Conservation (phyloP, 129 eudicot genomes). For the Lonicera japonica region DNA sequence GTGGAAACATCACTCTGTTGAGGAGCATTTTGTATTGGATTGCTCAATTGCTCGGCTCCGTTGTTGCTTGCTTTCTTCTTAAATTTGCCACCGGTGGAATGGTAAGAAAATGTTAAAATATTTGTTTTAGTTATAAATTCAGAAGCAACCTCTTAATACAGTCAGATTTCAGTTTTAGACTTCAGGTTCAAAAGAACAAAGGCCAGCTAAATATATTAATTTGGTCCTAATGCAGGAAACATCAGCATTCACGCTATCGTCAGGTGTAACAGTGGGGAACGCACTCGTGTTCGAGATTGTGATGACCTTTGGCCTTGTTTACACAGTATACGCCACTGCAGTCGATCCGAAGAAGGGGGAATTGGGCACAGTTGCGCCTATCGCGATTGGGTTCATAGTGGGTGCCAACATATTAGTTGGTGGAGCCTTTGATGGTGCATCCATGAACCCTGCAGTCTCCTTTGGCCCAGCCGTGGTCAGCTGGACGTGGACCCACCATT, state of each 20-base stretch:
- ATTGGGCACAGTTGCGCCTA: conserved; percentile 57
- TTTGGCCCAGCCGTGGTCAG: conserved; percentile 81
- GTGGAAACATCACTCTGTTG: conserved; percentile 58
- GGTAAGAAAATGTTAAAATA: conserved; percentile 26
- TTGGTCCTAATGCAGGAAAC: conserved; percentile 48
- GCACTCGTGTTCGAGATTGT: conserved; percentile 67
- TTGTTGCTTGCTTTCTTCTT: conserved; percentile 70
- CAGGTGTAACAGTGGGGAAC: conserved; percentile 48
- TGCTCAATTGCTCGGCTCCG: conserved; percentile 53
- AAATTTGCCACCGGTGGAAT: conserved; percentile 65
- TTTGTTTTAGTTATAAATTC: too few species aligned
- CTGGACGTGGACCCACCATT: conserved; percentile 61
- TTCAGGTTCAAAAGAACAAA: too few species aligned
- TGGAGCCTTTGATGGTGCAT: conserved; percentile 75
- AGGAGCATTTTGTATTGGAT: conserved; percentile 64
- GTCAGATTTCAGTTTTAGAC: not conserved
- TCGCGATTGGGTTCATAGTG: conserved; percentile 68
- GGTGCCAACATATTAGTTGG: conserved; percentile 81
- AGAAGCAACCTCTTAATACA: too few species aligned
- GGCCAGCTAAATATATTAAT: not conserved
- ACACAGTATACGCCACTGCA: conserved; percentile 68
- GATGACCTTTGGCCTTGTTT: conserved; percentile 72
- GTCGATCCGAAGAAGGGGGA: conserved; percentile 73
- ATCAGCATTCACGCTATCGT: conserved; percentile 45
- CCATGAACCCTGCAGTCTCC: conserved; percentile 77